These are phyloP conservation scores for Flaveria bidentis DNA, from an alignment of 129 eudicot species.

Conservation along the genomic window DNA sequence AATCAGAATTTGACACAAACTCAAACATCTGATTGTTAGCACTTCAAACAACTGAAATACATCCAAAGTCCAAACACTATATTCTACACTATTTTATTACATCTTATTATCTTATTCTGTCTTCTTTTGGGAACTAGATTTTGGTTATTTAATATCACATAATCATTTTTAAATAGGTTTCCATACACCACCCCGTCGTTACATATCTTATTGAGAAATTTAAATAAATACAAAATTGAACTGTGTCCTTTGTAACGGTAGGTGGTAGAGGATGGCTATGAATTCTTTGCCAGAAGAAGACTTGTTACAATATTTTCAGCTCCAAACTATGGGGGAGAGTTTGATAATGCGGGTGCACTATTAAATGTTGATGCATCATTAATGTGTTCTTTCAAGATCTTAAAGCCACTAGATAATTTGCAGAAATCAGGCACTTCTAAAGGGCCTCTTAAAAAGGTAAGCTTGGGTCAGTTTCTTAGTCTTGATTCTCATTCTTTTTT, in stretches of 20 bases:
- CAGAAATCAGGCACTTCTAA: conserved; percentile 52
- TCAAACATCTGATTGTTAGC: background rate
- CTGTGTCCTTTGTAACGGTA: conserved; percentile 23
- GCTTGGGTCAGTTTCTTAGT: background rate
- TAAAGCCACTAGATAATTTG: conserved; percentile 48
- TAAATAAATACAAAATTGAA: background rate
- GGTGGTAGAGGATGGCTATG: conserved; percentile 94
- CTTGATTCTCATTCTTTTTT: conserved; percentile 3
- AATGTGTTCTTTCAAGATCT: conserved; percentile 77
- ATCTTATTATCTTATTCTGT: background rate
- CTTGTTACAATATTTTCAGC: conserved; percentile 85
- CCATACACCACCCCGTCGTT: background rate
- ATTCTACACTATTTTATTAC: background rate
- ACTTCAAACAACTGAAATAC: background rate
- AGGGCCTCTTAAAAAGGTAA: conserved; percentile 68
- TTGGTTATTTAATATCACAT: background rate
- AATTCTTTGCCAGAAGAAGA: conserved; percentile 74
- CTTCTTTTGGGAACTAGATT: background rate
- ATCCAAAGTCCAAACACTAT: background rate
- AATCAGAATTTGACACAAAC: background rate
- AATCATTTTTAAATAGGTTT: background rate
- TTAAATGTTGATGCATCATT: conserved; percentile 68
- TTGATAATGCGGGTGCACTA: conserved; percentile 86
- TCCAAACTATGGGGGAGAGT: conserved; percentile 90
- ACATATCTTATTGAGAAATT: background rate